A percentile compares a stretch with the other conserved stretches of the same genome.
These are phyloP conservation scores for Calonectria montana DNA, from an alignment of 2,329 filamentous ascomycete genomes.

Conservation along the genomic window DNA sequence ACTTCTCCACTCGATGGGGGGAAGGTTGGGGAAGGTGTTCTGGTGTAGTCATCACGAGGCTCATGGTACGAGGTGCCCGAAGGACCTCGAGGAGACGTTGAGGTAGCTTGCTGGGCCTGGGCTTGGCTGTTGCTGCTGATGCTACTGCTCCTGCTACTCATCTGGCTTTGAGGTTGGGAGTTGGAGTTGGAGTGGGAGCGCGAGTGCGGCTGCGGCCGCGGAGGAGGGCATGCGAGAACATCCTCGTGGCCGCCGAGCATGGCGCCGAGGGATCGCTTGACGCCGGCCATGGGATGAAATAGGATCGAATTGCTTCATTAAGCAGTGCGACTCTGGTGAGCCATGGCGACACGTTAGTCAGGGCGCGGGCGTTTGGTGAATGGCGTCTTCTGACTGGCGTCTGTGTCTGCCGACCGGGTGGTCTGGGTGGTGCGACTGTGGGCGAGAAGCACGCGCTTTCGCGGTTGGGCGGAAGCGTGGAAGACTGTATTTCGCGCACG, in stretches of 20 bases:
- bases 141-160: slow-evolving; percentile 28
- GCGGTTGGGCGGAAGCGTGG: slow-evolving; percentile 9
- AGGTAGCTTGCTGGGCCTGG: slow-evolving; percentile 27
- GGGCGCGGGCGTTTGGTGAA: background rate
- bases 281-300: slow-evolving; percentile 47
- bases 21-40: slow-evolving; percentile 39
- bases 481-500: slow-evolving; percentile 8
- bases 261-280: slow-evolving; percentile 53
- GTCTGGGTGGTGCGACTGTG: slow-evolving; percentile 3
- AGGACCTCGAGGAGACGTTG: slow-evolving; percentile 6
- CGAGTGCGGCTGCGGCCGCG: slow-evolving; percentile 12
- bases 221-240: slow-evolving; percentile 27
- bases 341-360: slow-evolving; percentile 27
- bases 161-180: slow-evolving; percentile 29
- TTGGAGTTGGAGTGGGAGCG: slow-evolving; percentile 17
- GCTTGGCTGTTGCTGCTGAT: slow-evolving; percentile 30
- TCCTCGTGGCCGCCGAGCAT: slow-evolving; percentile 47
- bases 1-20: slow-evolving; percentile 43
- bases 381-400: background rate
- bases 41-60: slow-evolving; percentile 38
- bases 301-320: slow-evolving; percentile 37
- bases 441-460: background rate
- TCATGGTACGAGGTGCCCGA: slow-evolving; percentile 27
- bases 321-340: slow-evolving; percentile 22
- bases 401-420: background rate